Conservation (phyloP, 306 rosid genomes). For the Leucaena leucocephala region DNA sequence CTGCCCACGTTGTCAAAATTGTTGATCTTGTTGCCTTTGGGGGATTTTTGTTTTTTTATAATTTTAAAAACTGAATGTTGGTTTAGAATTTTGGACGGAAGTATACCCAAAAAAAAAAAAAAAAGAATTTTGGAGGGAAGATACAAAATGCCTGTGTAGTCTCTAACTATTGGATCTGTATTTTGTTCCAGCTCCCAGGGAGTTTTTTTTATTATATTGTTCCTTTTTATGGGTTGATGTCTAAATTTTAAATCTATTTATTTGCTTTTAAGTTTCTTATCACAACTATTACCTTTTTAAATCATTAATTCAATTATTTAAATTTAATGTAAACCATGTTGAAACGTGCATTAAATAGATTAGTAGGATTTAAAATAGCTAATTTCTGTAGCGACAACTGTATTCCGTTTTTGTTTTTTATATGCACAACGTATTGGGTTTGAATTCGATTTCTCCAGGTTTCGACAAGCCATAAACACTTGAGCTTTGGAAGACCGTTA, state of each 20-base stretch:
- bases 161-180: neutral
- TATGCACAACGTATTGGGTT: too few relatives aligned
- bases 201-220: too few relatives aligned
- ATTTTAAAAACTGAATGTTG: neutral
- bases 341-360: neutral
- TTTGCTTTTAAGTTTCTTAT: neutral
- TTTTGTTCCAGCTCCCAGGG: too few relatives aligned
- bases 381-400: neutral
- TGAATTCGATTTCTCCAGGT: neutral
- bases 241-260: neutral
- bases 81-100: neutral
- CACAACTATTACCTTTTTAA: neutral
- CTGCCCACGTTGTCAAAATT: constrained; percentile 20
- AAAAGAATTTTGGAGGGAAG: neutral
- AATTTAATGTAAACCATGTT: neutral
- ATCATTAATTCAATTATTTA: neutral
- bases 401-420: too few relatives aligned
- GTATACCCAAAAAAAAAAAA: too few relatives aligned
- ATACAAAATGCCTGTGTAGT: neutral
- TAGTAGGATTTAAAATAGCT: neutral
- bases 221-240: neutral
- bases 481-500: too few relatives aligned
- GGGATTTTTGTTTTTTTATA: neutral
- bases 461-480: neutral
- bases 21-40: neutral